Evolutionary conservation across 495 filamentous ascomycete genomes (phyloP), one percentile per base, ranked within the genome.

Genomic region (Penicillium fimorum): DNA sequence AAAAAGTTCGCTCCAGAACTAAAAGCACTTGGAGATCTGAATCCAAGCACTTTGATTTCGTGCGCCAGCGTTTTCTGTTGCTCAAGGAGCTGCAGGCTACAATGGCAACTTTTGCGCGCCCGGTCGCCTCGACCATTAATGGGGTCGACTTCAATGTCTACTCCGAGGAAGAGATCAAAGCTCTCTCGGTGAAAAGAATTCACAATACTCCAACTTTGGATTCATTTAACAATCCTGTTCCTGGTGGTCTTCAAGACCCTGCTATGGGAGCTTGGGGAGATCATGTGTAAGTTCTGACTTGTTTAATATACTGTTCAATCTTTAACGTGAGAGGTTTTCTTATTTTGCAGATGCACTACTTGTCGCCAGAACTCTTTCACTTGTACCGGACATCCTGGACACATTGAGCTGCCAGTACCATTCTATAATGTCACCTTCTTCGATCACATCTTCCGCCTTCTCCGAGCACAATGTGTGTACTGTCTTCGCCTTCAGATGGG

Each of bases 351-450:
- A 61, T 97, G 92, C 73, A 84, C 89, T 64, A 97, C 92, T 73
- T 97, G 92, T 69, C 87, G 90, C 59, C 79, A 92, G 61, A 84
- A 83, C 60, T 84, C 82, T 58, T 82, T 82, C 58, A 84, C 83
- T 50, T 99, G 94, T 70, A 91, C 94, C 10, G 95, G 95, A 56
- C 95, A 99, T 76, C 81, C 85, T 32, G 95, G 95, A 47, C 94
- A 97, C 69, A 95, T 99, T 69, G 91, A 96, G 60, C 84, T 99
- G 25, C 92, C 95, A 4, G 85, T 92, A 11, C 88, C 87, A 42
- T 86, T 96, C 47, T 99, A 97, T 68, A 93, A 97, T 75, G 88
- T 91, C 24, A 87, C 90, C 1, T 96, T 96, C 71, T 87, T 99
- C 78, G 91, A 95, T 68, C 93, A 96, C 70, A 77, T 89, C 50